Conservation (phyloP, 441 rosid species). For the Biscutella auriculata region DNA sequence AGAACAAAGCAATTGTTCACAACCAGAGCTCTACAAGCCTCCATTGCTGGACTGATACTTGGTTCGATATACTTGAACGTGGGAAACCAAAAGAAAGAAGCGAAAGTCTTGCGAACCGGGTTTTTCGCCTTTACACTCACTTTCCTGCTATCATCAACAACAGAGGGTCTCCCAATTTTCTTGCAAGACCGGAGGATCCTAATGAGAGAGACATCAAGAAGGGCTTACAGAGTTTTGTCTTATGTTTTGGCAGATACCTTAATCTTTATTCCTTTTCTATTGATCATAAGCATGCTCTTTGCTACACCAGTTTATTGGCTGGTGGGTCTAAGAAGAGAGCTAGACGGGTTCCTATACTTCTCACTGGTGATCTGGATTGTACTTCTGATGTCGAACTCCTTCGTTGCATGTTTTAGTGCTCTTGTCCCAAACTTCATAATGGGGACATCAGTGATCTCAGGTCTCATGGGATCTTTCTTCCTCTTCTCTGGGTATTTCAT, state of each 20-base stretch:
- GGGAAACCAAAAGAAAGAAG: slow-evolving; percentile 36
- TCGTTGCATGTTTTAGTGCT: slow-evolving; percentile 81
- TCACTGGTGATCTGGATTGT: slow-evolving; percentile 70
- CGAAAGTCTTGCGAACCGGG: slow-evolving; percentile 43
- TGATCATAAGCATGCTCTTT: slow-evolving; percentile 56
- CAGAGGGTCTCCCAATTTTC: slow-evolving; percentile 78
- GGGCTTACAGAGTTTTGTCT: slow-evolving; percentile 64
- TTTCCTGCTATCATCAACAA: slow-evolving; percentile 66
- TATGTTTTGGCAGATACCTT: slow-evolving; percentile 27
- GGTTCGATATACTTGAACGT: slow-evolving; percentile 68
- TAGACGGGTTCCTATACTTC: slow-evolving; percentile 63
- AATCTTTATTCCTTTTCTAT: slow-evolving; percentile 35
- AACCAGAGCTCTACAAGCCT: slow-evolving; percentile 68
- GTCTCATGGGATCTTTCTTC: slow-evolving; percentile 85
- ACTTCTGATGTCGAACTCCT: slow-evolving; percentile 72
- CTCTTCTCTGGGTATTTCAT: slow-evolving; percentile 82
- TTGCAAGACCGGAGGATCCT: slow-evolving; percentile 63
- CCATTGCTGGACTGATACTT: slow-evolving; percentile 59
- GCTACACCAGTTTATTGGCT: slow-evolving; percentile 74
- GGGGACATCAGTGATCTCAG: slow-evolving; percentile 76
- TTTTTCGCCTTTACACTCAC: slow-evolving; percentile 82
- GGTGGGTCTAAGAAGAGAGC: slow-evolving; percentile 50
- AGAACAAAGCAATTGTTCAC: slow-evolving; percentile 75
- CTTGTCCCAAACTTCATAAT: slow-evolving; percentile 83
- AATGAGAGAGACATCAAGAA: slow-evolving; percentile 68